A percentile compares a stretch with the other conserved stretches of the same genome.
phyloP scores from a whole-genome alignment of 2,329 filamentous ascomycete genomes.

The Stagonosporopsis cucurbitacearum region DNA sequence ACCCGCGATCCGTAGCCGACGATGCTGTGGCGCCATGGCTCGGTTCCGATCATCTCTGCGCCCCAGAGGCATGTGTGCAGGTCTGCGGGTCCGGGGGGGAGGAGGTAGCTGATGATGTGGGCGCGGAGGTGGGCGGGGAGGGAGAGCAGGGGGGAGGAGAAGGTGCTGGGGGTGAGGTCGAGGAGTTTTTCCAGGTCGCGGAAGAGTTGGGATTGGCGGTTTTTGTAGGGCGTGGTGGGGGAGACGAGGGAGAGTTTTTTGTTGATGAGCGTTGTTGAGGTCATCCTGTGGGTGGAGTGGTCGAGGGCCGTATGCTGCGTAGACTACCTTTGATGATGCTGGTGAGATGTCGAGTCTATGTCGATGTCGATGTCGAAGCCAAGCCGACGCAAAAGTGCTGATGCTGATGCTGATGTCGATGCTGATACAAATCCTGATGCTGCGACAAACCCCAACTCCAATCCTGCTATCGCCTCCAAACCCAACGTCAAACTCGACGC shows the following conservation, averaged over 20 bases:
- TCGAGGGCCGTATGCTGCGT: background rate
- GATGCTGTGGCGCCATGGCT: slow-evolving; percentile 45
- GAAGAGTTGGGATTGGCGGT: slow-evolving; percentile 43
- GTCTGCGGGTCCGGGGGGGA: slow-evolving; percentile 38
- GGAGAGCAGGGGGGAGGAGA: slow-evolving; percentile 41
- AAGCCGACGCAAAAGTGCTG: background rate
- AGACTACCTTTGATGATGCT: background rate
- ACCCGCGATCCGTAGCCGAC: slow-evolving; percentile 41
- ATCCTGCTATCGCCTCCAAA: too few relatives aligned
- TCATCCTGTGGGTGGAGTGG: background rate
- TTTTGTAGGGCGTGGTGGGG: slow-evolving; percentile 30
- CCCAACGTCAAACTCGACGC: too few relatives aligned
- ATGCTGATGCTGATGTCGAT: background rate
- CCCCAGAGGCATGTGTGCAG: slow-evolving; percentile 47
- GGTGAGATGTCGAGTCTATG: background rate
- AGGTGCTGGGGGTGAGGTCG: slow-evolving; percentile 42
- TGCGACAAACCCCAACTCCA: background rate
- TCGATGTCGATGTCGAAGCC: background rate
- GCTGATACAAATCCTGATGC: background rate
- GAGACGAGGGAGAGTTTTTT: slow-evolving; percentile 20
- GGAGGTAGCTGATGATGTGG: slow-evolving; percentile 35
- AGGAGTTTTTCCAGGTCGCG: slow-evolving; percentile 44
- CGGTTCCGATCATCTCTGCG: slow-evolving; percentile 41
- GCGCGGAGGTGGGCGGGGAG: slow-evolving; percentile 41
- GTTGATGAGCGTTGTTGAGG: slow-evolving; percentile 13